Evolutionary conservation across 2,329 filamentous ascomycete species (phyloP).

Genomic region (Emergomyces orientalis): DNA sequence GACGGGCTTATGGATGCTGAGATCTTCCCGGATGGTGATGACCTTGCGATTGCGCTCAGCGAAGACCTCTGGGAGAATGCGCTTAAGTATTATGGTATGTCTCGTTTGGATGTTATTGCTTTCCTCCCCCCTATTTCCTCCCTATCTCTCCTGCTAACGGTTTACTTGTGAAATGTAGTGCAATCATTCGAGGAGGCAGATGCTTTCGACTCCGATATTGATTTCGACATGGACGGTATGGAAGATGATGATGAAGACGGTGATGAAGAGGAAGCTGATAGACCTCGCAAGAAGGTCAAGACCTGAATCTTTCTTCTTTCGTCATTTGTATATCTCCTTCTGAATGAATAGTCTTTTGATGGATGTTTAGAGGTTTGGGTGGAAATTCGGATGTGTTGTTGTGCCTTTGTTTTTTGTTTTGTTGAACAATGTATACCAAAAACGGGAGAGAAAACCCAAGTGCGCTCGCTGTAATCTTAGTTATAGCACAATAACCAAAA

Average conservation of each 20-base stretch:
- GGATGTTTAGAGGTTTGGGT: background rate
- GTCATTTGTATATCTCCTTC: slow-evolving; percentile 8
- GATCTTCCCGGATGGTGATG: slow-evolving; percentile 80
- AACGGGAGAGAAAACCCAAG: background rate
- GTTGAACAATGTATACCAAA: slow-evolving; percentile 9
- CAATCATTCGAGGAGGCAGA: slow-evolving; percentile 63
- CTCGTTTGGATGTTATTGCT: background rate
- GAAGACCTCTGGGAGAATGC: slow-evolving; percentile 86
- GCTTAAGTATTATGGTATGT: slow-evolving; percentile 83
- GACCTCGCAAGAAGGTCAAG: slow-evolving; percentile 21
- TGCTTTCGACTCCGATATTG: slow-evolving; percentile 49
- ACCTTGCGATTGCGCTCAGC: slow-evolving; percentile 66
- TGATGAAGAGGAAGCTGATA: slow-evolving; percentile 26
- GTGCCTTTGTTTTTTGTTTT: background rate
- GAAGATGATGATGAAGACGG: slow-evolving; percentile 46
- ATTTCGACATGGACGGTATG: slow-evolving; percentile 47
- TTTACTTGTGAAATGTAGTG: slow-evolving; percentile 33
- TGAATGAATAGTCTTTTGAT: background rate
- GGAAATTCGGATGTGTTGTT: background rate
- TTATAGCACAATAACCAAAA: slow-evolving; percentile 63
- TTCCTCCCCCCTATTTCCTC: background rate
- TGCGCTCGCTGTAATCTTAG: slow-evolving; percentile 11
- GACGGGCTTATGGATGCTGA: slow-evolving; percentile 62
- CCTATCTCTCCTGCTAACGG: slow-evolving; percentile 29
- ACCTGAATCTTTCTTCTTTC: slow-evolving; percentile 9